Base-by-base conservation (phyloP, 805 yeast genomes). In the Scheffersomyces lignosus region DNA sequence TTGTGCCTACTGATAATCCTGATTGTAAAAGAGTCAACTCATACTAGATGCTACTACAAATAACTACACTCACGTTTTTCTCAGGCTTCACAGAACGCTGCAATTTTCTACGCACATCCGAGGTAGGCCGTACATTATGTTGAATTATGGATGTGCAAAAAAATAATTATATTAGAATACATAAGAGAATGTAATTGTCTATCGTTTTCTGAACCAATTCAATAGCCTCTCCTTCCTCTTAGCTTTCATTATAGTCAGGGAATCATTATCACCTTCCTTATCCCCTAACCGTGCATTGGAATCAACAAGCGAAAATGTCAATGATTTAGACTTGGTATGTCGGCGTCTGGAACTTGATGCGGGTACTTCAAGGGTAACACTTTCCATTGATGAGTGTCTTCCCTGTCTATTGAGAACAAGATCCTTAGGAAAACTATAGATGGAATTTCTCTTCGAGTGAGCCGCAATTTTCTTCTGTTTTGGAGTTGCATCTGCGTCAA, bases 151-250 rank as follows among this genome's bases (percentile, higher is more conserved):
- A n/a, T n/a, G n/a, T n/a, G n/a, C n/a, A n/a, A n/a, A n/a, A n/a
- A n/a, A n/a, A n/a, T n/a, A n/a, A n/a, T n/a, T n/a, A n/a, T n/a
- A n/a, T n/a, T n/a, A n/a, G n/a, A n/a, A n/a, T n/a, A n/a, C n/a
- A n/a, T n/a, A n/a, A n/a, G n/a, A n/a, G n/a, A n/a, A n/a, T n/a
- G n/a, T n/a, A n/a, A n/a, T n/a, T n/a, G n/a, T 20, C 24, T 43
- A 44, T 33, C 38, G 49, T 33, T 45, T 51, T 32, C 45, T 47
- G 20, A 60, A 54, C 64, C 64, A 60, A 13, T 36, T 47, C 17
- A 53, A 39, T 17, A 59, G 38, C 38, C 43, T 56, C 18, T 43
- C 44, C 8, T 51, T 44, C 22, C 45, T 45, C 27, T 37, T 41
- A 33, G 41, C 51, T n/a, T 33, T 47, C 31, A 29, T 38, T 33